Evolutionary conservation across 345 rosid genomes (phyloP), one percentile per base, ranked within the genome.

Genomic region (Acer yangbiense): DNA sequence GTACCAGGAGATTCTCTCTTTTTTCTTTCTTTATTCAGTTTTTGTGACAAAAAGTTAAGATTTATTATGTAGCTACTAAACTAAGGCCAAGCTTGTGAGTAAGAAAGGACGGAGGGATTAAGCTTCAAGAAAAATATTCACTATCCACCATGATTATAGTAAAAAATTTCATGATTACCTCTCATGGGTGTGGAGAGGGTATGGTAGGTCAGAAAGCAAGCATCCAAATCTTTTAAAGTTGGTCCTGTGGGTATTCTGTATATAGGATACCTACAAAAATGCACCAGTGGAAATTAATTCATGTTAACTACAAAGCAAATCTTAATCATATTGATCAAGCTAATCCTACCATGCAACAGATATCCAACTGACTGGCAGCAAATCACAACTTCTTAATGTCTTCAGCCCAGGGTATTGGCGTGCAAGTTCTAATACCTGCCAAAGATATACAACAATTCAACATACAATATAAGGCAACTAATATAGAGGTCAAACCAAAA

Each of bases 141-240:
- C 48, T 54, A 57, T 70, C 72, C 27, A 55, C 14, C 44, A 54
- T 1, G 72, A 67, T n/a, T 16, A 17, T 54, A 4, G 27, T 60
- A 44, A 41, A 0, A 65, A 14, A 71, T 18, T 35, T 68, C 21
- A 20, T 7, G 13, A 68, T 77, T 83, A 83, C 86, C 86, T 83
- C 62, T 76, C 76, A 58, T 35, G 44, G 86, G 83, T 0, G 71
- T 80, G 76, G 76, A 79, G 73, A 84, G 82, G 21, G 77, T 78
- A 79, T 84, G 84, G 55, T 78, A 84, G 0, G 84, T 81, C 75
- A 84, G 52, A 79, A 84, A 84, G 82, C 82, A 84, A 18, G 87
- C 82, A 81, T 84, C 87, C 81, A 84, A 79, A 76, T 83, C 79
- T 80, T 83, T 80, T 66, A 83, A 64, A 50, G 86, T 83, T 66